A percentile compares a stretch with the other conserved stretches of the same genome.
These are phyloP conservation scores for Mollisia scopiformis DNA, from an alignment of 2,329 filamentous ascomycete genomes.

Conservation along the genomic window DNA sequence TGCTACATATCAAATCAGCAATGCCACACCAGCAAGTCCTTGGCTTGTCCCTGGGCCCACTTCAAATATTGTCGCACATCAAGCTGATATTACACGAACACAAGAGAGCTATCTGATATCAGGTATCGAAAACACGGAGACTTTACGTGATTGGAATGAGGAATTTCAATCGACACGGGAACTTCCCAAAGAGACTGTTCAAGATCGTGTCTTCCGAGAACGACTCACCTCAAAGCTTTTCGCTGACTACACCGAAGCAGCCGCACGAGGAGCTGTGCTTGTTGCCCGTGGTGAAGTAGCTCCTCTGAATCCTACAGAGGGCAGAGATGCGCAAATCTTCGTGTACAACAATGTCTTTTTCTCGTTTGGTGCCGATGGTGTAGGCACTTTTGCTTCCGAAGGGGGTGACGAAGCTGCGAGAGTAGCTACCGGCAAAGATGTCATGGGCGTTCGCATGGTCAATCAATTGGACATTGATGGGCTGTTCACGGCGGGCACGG, in stretches of 20 bases:
- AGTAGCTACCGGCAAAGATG: constrained; percentile 95
- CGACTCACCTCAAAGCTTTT: constrained; percentile 93
- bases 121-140: constrained; percentile 92
- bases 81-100: constrained; percentile 82
- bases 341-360: constrained; percentile 99
- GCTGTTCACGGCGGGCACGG: constrained; percentile 92
- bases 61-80: constrained; percentile 69
- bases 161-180: constrained; percentile 97
- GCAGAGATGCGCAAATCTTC: constrained; percentile 92
- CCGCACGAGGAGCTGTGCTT: constrained; percentile 86
- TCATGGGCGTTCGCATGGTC: constrained; percentile 89
- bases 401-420: constrained; percentile 95
- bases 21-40: constrained; percentile 87
- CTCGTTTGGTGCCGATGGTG: constrained; percentile 95
- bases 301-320: constrained; percentile 92
- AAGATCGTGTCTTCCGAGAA: constrained; percentile 95
- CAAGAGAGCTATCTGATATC: constrained; percentile 92
- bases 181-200: constrained; percentile 88
- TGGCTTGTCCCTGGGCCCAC: constrained; percentile 81
- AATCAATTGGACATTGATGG: constrained; percentile 97
- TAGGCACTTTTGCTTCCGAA: constrained; percentile 95
- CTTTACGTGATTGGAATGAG: constrained; percentile 96
- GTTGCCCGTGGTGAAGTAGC: constrained; percentile 92
- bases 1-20: constrained; percentile 93
- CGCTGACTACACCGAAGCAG: constrained; percentile 96